Evolutionary conservation across 768 basidiomycete species (phyloP), one percentile per base, ranked within the genome.

Genomic region (Chlorophyllum brunneum): DNA sequence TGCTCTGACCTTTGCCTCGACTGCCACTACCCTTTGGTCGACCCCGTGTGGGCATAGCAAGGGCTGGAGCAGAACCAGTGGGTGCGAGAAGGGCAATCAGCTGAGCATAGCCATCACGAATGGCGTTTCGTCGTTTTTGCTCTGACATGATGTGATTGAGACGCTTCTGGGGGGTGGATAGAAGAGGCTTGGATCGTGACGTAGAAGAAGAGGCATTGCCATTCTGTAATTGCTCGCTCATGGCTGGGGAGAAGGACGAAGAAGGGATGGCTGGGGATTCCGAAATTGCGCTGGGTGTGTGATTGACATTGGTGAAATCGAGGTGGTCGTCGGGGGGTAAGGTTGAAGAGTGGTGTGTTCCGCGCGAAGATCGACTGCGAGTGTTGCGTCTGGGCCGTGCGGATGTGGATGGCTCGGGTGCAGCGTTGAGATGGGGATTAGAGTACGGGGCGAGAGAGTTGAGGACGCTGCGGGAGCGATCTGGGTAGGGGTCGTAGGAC

Each of bases 141-240:
- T 95, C 93, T 5, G 90, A 92, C 80, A 92, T 85, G 74, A 95
- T 94, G 72, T 95, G 92, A 65, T 94, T 93, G 13, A 91, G 79
- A 10, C 92, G 81, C 62, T 93, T 92, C 68, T 95, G 90, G 0
- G 90, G 90, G 3, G 82, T 84, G 5, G 90, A 87, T 22, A 94
- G 75, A 16, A 90, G 78, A 0, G 84, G 76, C 58, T 88, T 90
- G 18, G 76, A 47, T 54, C 76, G 74, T 39, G 72, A 59, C 20
- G 60, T 56, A 29, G 59, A 57, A 8, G 56, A 29, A 18, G 60
- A 31, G n/a, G n/a, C n/a, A 22, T 9, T 15, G 36, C 18, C 33
- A 22, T 39, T 29, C 22, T 36, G 30, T 5, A n/a, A 54, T 48
- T 13, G 55, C 2, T 43, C 24, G n/a, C n/a, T 13, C n/a, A 24